Conservation (phyloP, 2,329 filamentous ascomycete species). For the Trichoderma atrobrunneum region DNA sequence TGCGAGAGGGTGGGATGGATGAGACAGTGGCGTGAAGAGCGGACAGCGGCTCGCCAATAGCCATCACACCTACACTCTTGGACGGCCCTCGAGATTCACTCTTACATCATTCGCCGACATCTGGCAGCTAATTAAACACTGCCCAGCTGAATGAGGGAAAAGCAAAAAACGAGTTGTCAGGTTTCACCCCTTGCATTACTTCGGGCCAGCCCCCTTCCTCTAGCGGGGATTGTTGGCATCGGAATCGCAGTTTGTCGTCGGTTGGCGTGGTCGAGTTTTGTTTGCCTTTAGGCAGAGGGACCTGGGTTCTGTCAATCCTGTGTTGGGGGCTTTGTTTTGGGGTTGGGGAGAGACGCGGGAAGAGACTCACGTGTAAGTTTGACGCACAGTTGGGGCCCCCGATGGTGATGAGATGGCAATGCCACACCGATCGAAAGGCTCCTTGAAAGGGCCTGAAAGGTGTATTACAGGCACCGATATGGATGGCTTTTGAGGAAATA, state of each 20-base stretch:
- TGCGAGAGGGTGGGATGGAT: not conserved
- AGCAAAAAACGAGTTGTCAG: not conserved
- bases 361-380: not conserved
- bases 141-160: not conserved
- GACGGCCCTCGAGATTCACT: conserved; percentile 1
- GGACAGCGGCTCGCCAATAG: not conserved
- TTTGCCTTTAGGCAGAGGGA: not conserved
- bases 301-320: not conserved
- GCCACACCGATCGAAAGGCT: not conserved
- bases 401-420: not conserved
- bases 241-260: not conserved
- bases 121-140: not conserved
- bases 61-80: not conserved
- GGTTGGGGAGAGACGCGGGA: not conserved
- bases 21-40: conserved; percentile 2
- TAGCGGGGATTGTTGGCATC: not conserved
- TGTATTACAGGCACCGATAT: not conserved
- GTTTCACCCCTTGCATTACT: conserved; percentile 3
- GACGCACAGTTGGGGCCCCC: not conserved
- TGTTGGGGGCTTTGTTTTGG: not conserved
- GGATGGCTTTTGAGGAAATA: not conserved
- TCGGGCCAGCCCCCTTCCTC: not conserved
- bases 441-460: not conserved
- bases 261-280: not conserved
- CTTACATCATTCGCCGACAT: not conserved